Evolutionary conservation across 2,329 filamentous ascomycete genomes (phyloP).

Genomic region (Sphaerostilbella broomeana): DNA sequence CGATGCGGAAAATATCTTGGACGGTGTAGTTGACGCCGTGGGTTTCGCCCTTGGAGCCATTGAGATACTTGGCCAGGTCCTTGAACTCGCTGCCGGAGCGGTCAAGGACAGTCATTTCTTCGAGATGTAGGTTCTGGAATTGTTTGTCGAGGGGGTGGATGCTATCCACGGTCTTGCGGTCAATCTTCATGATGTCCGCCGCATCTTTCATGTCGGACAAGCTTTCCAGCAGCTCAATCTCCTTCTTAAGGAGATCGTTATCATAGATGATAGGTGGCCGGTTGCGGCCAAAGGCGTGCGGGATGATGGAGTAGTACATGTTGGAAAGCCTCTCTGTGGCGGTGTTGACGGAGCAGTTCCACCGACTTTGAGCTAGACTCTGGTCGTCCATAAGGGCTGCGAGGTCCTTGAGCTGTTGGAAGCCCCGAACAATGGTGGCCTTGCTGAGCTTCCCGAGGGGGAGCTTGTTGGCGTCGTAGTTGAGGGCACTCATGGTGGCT

Average conservation of each 20-base stretch:
- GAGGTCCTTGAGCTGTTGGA: conserved; percentile 69
- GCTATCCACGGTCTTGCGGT: conserved; percentile 40
- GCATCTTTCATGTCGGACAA: conserved; percentile 82
- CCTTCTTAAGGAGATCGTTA: conserved; percentile 56
- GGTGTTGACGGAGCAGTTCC: conserved; percentile 28
- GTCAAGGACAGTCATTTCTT: conserved; percentile 69
- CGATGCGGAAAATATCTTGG: conserved; percentile 74
- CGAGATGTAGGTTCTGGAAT: conserved; percentile 62
- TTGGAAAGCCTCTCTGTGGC: conserved; percentile 64
- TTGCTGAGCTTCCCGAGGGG: conserved; percentile 82
- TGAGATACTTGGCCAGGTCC: conserved; percentile 61
- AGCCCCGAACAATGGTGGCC: conserved; percentile 66
- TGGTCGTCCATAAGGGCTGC: conserved; percentile 57
- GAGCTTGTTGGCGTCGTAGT: conserved; percentile 69
- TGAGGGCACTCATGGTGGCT: conserved; percentile 57
- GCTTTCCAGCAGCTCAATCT: conserved; percentile 74
- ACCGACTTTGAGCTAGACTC: conserved; percentile 37
- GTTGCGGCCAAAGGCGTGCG: conserved; percentile 70
- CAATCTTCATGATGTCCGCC: conserved; percentile 66
- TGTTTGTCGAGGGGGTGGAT: conserved; percentile 65
- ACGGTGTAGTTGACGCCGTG: conserved; percentile 57
- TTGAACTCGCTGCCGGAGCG: conserved; percentile 54
- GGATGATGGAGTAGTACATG: conserved; percentile 73
- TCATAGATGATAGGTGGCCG: conserved; percentile 61
- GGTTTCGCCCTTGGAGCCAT: conserved; percentile 57